Evolutionary conservation across 495 filamentous ascomycete genomes (phyloP).

Genomic region (Symbiotaphrina buchneri): DNA sequence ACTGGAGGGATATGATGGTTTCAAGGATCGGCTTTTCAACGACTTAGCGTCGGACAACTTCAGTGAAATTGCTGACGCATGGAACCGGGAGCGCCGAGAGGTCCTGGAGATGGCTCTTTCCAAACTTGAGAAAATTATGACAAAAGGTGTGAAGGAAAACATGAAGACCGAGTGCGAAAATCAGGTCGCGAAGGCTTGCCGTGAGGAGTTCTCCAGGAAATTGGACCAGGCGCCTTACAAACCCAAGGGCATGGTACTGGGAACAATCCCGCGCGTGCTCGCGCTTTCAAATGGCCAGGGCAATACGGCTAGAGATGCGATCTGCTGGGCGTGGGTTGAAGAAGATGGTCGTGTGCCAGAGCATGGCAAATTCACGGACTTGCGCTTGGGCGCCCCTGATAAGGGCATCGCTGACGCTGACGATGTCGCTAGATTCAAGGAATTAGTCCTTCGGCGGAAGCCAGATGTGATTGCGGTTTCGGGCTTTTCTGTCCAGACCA

Average conservation of each 20-base stretch:
- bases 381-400: constrained; percentile 44
- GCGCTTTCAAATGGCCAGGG: constrained; percentile 67
- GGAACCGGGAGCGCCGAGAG: constrained; percentile 72
- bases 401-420: constrained; percentile 37
- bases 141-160: constrained; percentile 81
- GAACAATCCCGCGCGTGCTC: constrained; percentile 71
- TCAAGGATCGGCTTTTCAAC: constrained; percentile 49
- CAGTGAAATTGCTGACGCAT: constrained; percentile 84
- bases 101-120: constrained; percentile 58
- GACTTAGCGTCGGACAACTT: constrained; percentile 83
- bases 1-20: constrained; percentile 48
- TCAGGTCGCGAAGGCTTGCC: constrained; percentile 55
- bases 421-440: constrained; percentile 41
- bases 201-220: constrained; percentile 63
- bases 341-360: constrained; percentile 80
- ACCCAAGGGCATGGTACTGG: constrained; percentile 77
- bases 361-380: constrained; percentile 61
- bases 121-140: constrained; percentile 66
- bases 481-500: constrained; percentile 76
- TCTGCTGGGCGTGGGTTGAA: constrained; percentile 81
- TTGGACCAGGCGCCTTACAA: constrained; percentile 93
- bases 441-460: constrained; percentile 47
- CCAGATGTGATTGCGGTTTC: constrained; percentile 82
- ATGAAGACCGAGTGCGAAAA: constrained; percentile 83
- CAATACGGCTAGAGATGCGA: constrained; percentile 46